A percentile compares a stretch with the other conserved stretches of the same genome.
Conservation (phyloP, 495 filamentous ascomycete genomes). For the Aspergillus heteromorphus region DNA sequence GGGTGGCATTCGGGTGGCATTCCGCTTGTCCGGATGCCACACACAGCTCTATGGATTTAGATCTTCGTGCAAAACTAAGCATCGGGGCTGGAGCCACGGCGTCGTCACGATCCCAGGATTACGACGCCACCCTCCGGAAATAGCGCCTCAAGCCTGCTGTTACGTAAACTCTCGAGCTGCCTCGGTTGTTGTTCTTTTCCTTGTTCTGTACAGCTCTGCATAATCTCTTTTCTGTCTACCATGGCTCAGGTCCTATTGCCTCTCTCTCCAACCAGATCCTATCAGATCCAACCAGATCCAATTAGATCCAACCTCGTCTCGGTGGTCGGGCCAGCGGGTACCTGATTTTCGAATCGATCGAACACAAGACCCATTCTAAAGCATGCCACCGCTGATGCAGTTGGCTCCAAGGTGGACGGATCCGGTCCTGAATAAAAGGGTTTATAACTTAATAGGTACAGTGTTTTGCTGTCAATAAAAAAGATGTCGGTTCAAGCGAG, state of each 20-base stretch:
- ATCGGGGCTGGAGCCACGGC: neutral
- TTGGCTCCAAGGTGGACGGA: neutral
- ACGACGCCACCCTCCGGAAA: neutral
- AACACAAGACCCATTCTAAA: neutral
- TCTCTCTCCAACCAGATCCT: too few species aligned
- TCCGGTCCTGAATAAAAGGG: too few species aligned
- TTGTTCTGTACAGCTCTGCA: neutral
- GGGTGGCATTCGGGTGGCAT: too few species aligned
- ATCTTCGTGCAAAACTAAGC: neutral
- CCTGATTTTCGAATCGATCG: neutral
- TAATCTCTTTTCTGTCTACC: neutral
- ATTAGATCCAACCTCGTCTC: neutral
- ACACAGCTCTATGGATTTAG: too few species aligned
- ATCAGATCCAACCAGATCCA: too few species aligned
- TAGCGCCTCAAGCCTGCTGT: neutral
- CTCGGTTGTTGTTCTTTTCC: neutral
- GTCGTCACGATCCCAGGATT: neutral
- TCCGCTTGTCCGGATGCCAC: too few species aligned
- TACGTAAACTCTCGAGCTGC: neutral
- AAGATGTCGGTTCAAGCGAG: too few species aligned
- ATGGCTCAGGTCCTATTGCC: neutral
- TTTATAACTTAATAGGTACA: too few species aligned
- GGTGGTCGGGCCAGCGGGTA: neutral
- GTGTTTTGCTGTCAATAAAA: too few species aligned
- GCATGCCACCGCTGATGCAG: neutral